phyloP scores from a whole-genome alignment of 495 filamentous ascomycete species.

The Barbatosphaeria neglecta region DNA sequence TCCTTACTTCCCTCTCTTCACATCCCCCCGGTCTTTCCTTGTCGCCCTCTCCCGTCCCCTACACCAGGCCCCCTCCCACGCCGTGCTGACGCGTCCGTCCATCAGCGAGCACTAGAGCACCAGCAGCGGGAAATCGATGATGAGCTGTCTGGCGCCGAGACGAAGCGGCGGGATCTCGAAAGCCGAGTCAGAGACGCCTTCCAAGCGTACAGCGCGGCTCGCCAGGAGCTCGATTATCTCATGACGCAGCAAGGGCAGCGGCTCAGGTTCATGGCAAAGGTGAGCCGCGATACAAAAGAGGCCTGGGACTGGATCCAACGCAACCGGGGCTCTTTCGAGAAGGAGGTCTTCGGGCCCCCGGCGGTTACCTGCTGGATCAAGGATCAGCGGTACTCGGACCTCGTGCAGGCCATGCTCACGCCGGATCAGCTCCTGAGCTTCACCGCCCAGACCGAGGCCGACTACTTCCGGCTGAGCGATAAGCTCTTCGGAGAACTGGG shows the following conservation, averaged over 20 bases:
- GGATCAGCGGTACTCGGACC: slow-evolving; percentile 58
- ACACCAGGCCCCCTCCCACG: too few species aligned
- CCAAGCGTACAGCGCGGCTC: slow-evolving; percentile 13
- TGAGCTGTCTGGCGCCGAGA: slow-evolving; percentile 18
- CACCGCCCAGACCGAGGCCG: slow-evolving; percentile 58
- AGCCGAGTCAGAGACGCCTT: slow-evolving; percentile 11
- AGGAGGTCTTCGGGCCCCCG: slow-evolving; percentile 75
- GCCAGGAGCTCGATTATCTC: slow-evolving; percentile 44
- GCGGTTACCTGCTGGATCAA: slow-evolving; percentile 73
- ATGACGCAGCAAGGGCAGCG: slow-evolving; percentile 71
- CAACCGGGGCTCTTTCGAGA: slow-evolving; percentile 61
- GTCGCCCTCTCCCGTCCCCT: background rate
- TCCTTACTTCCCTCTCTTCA: too few species aligned
- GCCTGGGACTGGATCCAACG: slow-evolving; percentile 74
- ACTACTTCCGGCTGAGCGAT: slow-evolving; percentile 58
- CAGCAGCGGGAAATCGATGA: slow-evolving; percentile 29
- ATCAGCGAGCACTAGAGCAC: slow-evolving; percentile 33
- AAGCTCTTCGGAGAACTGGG: slow-evolving; percentile 41
- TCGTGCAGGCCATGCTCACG: slow-evolving; percentile 62
- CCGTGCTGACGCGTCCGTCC: slow-evolving; percentile 5
- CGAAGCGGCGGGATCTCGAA: slow-evolving; percentile 18
- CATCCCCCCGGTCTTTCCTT: too few species aligned
- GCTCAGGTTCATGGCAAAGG: slow-evolving; percentile 43
- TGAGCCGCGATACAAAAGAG: slow-evolving; percentile 48
- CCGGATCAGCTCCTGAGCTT: slow-evolving; percentile 56